Evolutionary conservation across 176 grass and related monocot genomes (phyloP).

Genomic region (Carex cristatella): DNA sequence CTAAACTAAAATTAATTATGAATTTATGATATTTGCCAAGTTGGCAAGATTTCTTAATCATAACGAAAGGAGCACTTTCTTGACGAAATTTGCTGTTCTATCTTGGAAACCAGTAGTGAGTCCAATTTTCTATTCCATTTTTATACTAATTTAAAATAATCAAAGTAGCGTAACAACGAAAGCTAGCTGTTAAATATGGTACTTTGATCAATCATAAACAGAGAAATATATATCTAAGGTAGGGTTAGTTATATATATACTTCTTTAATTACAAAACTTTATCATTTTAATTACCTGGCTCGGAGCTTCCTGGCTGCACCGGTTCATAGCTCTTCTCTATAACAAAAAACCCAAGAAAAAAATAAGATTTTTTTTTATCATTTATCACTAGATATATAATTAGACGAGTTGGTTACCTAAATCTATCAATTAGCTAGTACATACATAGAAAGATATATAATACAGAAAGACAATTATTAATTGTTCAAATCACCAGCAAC

Average conservation of each 20-base stretch:
- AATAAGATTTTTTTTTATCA: not conserved
- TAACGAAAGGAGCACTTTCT: not conserved
- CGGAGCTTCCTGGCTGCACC: constrained; percentile 39
- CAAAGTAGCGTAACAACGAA: not conserved
- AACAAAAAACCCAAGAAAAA: not conserved
- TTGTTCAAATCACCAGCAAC: not conserved
- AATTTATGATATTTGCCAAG: not conserved
- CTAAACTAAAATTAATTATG: not conserved
- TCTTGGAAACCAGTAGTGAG: not conserved
- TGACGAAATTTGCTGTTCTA: not conserved
- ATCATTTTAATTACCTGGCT: constrained; percentile 49
- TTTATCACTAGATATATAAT: not conserved
- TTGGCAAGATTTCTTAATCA: not conserved
- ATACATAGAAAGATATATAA: not conserved
- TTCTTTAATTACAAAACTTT: constrained; percentile 15
- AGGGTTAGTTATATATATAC: not conserved
- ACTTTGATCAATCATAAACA: not conserved
- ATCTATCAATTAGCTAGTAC: not conserved
- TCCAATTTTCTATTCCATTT: not conserved
- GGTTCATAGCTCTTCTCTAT: constrained; percentile 48
- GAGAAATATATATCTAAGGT: not conserved
- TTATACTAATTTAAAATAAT: not conserved
- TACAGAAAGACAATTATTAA: not conserved
- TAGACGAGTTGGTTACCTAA: not conserved
- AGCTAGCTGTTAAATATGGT: not conserved